Evolutionary conservation across 192 early-diverging fungal species (phyloP).

Genomic region (Dispira simplex): DNA sequence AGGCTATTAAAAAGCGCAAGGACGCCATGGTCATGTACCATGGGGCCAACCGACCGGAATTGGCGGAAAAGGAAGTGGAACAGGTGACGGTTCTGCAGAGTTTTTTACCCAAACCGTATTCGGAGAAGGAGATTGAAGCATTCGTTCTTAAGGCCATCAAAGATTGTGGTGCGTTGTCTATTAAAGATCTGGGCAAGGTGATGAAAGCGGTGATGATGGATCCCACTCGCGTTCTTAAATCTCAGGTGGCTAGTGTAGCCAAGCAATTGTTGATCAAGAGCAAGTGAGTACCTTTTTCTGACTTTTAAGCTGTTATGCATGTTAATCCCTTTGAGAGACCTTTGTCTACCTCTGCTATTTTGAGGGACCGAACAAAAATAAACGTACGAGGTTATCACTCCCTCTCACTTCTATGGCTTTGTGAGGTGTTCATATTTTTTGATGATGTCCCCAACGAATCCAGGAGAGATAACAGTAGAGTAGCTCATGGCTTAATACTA

Average conservation of each 20-base stretch:
- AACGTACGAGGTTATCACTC: not conserved
- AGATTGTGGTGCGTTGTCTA: constrained; percentile 33
- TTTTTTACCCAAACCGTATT: constrained; percentile 71
- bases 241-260: constrained; percentile 53
- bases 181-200: constrained; percentile 71
- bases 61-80: constrained; percentile 48
- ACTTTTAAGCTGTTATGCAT: not conserved
- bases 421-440: not conserved
- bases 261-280: constrained; percentile 42
- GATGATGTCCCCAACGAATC: not conserved
- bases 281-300: not conserved
- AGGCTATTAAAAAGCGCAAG: constrained; percentile 63
- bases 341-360: not conserved
- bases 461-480: not conserved
- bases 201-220: constrained; percentile 69
- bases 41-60: constrained; percentile 49
- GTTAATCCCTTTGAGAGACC: not conserved
- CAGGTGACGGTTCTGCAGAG: constrained; percentile 49
- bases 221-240: constrained; percentile 54
- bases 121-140: constrained; percentile 49
- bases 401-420: not conserved
- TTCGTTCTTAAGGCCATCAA: constrained; percentile 34
- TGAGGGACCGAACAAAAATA: not conserved
- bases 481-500: no score
- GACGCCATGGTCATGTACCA: constrained; percentile 57